Percentiles rank a stretch among this genome's conserved stretches.
phyloP scores from a whole-genome alignment of 169 alveolate genomes.

The Cryptosporidium baileyi region DNA sequence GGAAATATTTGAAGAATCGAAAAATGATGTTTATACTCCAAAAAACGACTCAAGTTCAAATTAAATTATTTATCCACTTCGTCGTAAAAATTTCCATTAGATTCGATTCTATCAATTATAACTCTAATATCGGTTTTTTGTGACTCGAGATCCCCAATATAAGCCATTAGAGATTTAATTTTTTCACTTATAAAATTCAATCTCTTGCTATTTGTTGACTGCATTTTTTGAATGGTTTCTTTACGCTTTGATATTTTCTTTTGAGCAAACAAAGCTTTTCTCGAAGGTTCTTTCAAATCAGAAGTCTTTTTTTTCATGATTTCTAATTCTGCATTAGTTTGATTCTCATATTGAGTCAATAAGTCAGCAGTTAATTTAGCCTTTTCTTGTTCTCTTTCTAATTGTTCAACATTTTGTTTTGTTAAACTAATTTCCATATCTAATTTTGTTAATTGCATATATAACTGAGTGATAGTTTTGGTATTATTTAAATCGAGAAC shows the following conservation, averaged over 20 bases:
- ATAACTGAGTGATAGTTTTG: slow-evolving; percentile 35
- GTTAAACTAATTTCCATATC: slow-evolving; percentile 44
- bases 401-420: slow-evolving; percentile 13
- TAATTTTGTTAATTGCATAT: slow-evolving; percentile 20
- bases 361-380: background rate
- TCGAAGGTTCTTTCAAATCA: background rate
- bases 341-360: slow-evolving; percentile 14
- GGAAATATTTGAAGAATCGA: no score
- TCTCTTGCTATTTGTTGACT: background rate
- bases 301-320: background rate
- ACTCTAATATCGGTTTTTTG: background rate
- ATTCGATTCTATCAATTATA: background rate
- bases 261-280: background rate
- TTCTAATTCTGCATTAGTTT: slow-evolving; percentile 9
- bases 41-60: no score
- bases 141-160: background rate
- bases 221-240: background rate
- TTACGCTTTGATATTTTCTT: slow-evolving; percentile 6
- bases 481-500: slow-evolving; percentile 2
- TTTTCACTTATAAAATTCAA: background rate
- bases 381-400: slow-evolving; percentile 20
- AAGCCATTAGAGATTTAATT: background rate
- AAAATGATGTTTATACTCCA: no score
- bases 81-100: no score
- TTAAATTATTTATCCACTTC: no score